Percentiles rank a stretch among this genome's conserved stretches.
These are phyloP conservation scores for Nemania abortiva DNA, from an alignment of 2,329 filamentous ascomycete species.

Conservation along the genomic window DNA sequence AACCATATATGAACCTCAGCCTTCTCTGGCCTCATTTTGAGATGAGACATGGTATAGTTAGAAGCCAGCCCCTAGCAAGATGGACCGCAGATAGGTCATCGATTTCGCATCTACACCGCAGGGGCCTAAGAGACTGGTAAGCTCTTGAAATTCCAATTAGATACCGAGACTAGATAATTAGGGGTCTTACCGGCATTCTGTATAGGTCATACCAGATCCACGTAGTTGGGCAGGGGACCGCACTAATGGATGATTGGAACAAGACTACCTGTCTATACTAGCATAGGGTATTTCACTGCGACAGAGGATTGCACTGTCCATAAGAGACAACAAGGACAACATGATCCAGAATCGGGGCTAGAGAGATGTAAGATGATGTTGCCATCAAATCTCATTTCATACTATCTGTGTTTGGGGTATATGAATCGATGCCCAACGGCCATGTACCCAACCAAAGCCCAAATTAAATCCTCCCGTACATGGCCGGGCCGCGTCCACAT, in stretches of 20 bases:
- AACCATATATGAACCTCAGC: background rate
- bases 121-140: too few relatives aligned
- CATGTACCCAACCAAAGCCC: background rate
- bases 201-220: background rate
- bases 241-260: background rate
- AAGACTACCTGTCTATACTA: background rate
- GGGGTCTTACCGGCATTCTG: background rate
- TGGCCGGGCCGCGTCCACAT: background rate
- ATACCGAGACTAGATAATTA: too few relatives aligned
- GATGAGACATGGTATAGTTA: background rate
- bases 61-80: too few relatives aligned
- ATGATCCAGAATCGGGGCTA: background rate
- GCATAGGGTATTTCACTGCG: too few relatives aligned
- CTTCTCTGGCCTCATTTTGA: background rate
- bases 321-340: background rate
- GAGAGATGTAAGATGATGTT: background rate
- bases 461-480: slow-evolving; percentile 10
- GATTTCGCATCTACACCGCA: too few relatives aligned
- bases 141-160: too few relatives aligned
- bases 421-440: background rate
- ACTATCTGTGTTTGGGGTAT: background rate
- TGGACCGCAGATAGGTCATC: too few relatives aligned
- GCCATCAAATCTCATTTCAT: slow-evolving; percentile 5
- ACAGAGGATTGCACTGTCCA: background rate
- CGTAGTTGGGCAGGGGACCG: background rate